A percentile compares a stretch with the other conserved stretches of the same genome.
Evolutionary conservation across 2,329 filamentous ascomycete genomes (phyloP).

Genomic region (Phyllachora maydis): DNA sequence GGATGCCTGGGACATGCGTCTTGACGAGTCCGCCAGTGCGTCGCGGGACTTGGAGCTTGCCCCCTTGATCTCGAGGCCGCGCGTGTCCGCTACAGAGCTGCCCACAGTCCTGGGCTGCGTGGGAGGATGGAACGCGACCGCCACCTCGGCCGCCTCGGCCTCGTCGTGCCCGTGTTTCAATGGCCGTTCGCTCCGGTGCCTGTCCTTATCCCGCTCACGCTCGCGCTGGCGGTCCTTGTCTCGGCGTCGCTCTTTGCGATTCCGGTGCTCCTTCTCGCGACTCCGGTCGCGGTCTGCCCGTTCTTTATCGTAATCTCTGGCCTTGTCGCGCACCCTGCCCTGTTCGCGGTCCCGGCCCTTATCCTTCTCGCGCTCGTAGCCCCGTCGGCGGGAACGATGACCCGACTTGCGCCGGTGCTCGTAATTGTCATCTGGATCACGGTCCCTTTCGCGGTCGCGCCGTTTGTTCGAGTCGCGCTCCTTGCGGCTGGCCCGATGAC

Average conservation of each 20-base stretch:
- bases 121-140: conserved; percentile 19
- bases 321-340: no score
- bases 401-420: conserved; percentile 8
- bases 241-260: conserved; percentile 17
- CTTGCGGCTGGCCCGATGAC: conserved; percentile 33
- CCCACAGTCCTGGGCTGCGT: conserved; percentile 16
- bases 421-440: conserved; percentile 7
- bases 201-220: conserved; percentile 15
- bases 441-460: no score
- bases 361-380: conserved; percentile 20
- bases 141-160: no score
- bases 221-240: conserved; percentile 16
- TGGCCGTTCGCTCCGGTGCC: conserved; percentile 18
- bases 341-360: conserved; percentile 18
- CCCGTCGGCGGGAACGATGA: conserved; percentile 5
- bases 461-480: conserved; percentile 19
- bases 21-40: conserved; percentile 4
- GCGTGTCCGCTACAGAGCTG: conserved; percentile 7
- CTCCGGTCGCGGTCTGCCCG: conserved; percentile 24
- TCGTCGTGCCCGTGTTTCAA: no score
- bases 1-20: conserved; percentile 15
- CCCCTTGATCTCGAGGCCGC: conserved; percentile 17
- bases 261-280: conserved; percentile 20
- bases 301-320: no score
- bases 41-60: conserved; percentile 9